Evolutionary conservation across 2,329 filamentous ascomycete genomes (phyloP), one percentile per base, ranked within the genome.

Genomic region (Verticillium albo-atrum): DNA sequence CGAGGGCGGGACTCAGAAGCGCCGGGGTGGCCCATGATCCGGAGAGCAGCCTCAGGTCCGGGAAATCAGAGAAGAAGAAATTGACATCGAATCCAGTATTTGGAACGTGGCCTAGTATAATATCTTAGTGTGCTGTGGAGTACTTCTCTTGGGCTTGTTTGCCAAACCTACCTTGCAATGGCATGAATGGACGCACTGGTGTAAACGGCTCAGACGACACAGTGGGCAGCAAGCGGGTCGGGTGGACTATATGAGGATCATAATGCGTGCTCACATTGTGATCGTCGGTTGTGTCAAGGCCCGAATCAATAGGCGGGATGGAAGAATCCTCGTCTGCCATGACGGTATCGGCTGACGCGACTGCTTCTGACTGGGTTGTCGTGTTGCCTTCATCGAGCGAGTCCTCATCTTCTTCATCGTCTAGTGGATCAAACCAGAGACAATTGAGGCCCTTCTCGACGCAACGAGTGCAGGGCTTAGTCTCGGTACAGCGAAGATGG

Each of bases 381-480:
- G 26, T 47, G 20, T 56, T 35, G 6, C 32, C 32, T 4, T 37
- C 54, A 17, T 56, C 54, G 9, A 14, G 26, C 4, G 54, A 56
- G n/a, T 17, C 54, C 2, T 20, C 34, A 12, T 56, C 27, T 17
- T 12, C 42, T 12, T 28, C 17, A 7, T 28, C 52, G 3, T 54
- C 52, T 4, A 25, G 3, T 9, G 14, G 26, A 4, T 37, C 28
- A 6, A 14, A n/a, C 68, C 68, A 70, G 23, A 62, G 61, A n/a
- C 68, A 69, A n/a, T 68, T 62, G 6, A 71, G 62, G 9, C 65
- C 66, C 55, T 66, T 66, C 6, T 68, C 62, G 28, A 61, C 58
- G 23, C 70, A 72, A 25, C 70, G 67, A 3, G 56, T 57, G 32
- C 70, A 72, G 28, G 70, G 70, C 37, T 72, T 72, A 26, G 66